Evolutionary conservation across 495 filamentous ascomycete genomes (phyloP), one percentile per base, ranked within the genome.

Genomic region (Cercophora sp.): DNA sequence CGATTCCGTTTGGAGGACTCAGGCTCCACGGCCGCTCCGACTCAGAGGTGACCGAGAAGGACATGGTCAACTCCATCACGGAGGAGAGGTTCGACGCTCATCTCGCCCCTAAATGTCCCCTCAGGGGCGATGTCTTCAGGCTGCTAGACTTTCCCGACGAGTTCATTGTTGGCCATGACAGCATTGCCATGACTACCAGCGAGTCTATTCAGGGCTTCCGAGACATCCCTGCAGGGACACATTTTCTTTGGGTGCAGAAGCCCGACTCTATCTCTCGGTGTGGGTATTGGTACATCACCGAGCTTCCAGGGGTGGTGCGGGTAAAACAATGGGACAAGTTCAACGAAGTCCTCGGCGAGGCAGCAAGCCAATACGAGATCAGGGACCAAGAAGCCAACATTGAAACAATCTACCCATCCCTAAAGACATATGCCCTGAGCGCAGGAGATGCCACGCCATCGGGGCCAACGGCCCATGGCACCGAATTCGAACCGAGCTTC

Each of bases 311-410:
- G 1, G 62, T 69, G 22, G 65, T 82, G 10, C 71, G 79, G 49
- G 63, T 83, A 35, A 80, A 79, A 64, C 73, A 77, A 59, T 87
- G 84, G 84, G 75, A 86, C 57, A 73, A 53, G 44, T 83, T 67
- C 50, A 68, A 75, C 56, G 77, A 80, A 50, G 55, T 70, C 27
- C 59, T 81, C 4, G 63, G 59, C 13, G 72, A 74, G 1, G 58
- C 62, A n/a, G 56, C 67, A 2, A 69, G 60, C 50, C 54, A 66
- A n/a, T 55, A 62, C 24, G 72, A 75, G 53, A 58, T 59, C 16
- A 62, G 52, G 4, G 60, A 67, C 26, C 64, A 72, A 31, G 60
- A 53, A 27, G 59, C 63, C 29, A 60, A 55, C 16, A 48, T 79
- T n/a, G 57, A 63, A 45, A 54, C 65, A 9, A 64, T 68, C 11